phyloP scores from a whole-genome alignment of 2,329 filamentous ascomycete species.

The Beauveria varroae region DNA sequence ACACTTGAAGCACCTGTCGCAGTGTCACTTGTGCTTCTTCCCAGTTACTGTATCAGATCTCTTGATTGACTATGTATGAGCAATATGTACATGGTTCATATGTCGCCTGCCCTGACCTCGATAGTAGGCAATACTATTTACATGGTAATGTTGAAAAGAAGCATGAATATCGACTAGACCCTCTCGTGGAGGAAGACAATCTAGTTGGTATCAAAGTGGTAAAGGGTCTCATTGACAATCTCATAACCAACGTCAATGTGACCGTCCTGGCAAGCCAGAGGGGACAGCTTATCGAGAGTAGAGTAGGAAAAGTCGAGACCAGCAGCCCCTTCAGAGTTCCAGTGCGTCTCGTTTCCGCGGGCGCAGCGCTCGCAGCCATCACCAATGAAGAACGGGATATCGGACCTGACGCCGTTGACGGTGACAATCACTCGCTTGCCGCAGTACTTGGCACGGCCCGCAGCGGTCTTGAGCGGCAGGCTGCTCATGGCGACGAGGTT shows the following conservation, averaged over 20 bases:
- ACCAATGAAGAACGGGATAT: conserved; percentile 13
- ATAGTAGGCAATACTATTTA: neutral
- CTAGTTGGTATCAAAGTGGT: conserved; percentile 12
- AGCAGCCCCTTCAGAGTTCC: conserved; percentile 13
- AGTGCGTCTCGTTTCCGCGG: conserved; percentile 4
- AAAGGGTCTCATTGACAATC: conserved; percentile 15
- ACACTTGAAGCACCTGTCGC: too few relatives aligned
- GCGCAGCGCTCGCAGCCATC: conserved; percentile 15
- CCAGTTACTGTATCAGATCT: too few relatives aligned
- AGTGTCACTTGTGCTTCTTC: too few relatives aligned
- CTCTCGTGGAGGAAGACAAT: too few relatives aligned
- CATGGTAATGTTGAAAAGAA: neutral
- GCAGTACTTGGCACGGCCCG: conserved; percentile 13
- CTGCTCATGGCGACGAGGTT: conserved; percentile 16
- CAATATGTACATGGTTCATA: neutral
- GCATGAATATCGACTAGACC: too few relatives aligned
- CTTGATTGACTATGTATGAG: neutral
- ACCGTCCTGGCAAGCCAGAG: conserved; percentile 12
- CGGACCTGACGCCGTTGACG: conserved; percentile 11
- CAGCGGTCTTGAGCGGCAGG: conserved; percentile 10
- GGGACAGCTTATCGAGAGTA: conserved; percentile 9
- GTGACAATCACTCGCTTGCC: conserved; percentile 15
- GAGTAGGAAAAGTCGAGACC: conserved; percentile 15
- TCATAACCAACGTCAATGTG: conserved; percentile 14
- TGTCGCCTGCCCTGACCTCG: neutral